phyloP scores from a whole-genome alignment of 2,329 filamentous ascomycete genomes.

The Colletotrichum sp. region DNA sequence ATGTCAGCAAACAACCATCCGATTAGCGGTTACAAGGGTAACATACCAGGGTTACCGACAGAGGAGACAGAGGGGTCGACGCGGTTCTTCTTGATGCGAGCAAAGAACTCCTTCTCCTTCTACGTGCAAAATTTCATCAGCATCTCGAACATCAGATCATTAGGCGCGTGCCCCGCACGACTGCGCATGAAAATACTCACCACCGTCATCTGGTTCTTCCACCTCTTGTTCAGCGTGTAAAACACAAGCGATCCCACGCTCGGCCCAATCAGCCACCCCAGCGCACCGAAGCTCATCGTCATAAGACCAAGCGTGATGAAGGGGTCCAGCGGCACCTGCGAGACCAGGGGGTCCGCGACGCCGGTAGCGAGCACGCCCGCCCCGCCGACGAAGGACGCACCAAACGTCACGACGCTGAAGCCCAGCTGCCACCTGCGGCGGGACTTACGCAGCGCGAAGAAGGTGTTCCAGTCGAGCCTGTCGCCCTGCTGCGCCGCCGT shows the following conservation, averaged over 20 bases:
- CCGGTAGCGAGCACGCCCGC: constrained; percentile 72
- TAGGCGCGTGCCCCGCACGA: neutral
- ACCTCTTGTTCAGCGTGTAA: constrained; percentile 74
- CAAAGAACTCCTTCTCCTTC: constrained; percentile 96
- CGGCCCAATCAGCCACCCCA: constrained; percentile 89
- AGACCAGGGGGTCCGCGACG: constrained; percentile 73
- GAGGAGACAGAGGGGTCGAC: constrained; percentile 91
- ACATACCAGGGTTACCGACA: constrained; percentile 79
- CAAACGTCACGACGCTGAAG: constrained; percentile 72
- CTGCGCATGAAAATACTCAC: constrained; percentile 47
- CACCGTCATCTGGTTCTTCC: constrained; percentile 73
- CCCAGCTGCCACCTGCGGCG: constrained; percentile 83
- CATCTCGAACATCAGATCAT: neutral
- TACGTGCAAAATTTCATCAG: constrained; percentile 34
- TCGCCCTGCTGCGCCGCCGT: constrained; percentile 17
- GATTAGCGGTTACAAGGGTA: rapidly evolving
- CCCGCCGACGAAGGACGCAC: constrained; percentile 66
- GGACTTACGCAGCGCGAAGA: constrained; percentile 87
- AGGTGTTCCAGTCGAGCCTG: constrained; percentile 85
- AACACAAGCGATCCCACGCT: constrained; percentile 82
- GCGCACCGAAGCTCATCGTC: constrained; percentile 76
- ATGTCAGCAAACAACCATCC: neutral
- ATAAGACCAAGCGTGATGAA: constrained; percentile 84
- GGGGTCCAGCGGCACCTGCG: constrained; percentile 83
- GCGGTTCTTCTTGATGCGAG: constrained; percentile 87